Evolutionary conservation across 108 stramenopile genomes (phyloP).

Genomic region (Fragilariopsis cylindrus): DNA sequence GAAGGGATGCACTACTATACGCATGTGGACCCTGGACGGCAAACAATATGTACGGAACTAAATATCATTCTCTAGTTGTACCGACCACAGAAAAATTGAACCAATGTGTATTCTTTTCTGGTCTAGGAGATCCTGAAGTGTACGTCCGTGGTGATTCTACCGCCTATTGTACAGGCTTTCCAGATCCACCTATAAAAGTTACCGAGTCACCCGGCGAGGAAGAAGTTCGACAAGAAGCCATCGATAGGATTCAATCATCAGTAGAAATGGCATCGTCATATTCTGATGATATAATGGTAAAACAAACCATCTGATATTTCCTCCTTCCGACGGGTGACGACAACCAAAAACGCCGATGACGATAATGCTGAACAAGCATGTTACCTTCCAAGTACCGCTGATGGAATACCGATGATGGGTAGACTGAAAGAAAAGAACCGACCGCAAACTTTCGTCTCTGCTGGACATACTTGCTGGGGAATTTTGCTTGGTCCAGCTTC

Average conservation of each 20-base stretch:
- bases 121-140: constrained; percentile 59
- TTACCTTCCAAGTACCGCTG: constrained; percentile 58
- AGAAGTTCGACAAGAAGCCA: constrained; percentile 37
- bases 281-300: constrained; percentile 1
- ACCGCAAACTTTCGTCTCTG: constrained; percentile 56
- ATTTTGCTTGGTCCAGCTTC: constrained; percentile 86
- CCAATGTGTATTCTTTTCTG: constrained; percentile 61
- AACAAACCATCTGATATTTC: constrained; percentile 13
- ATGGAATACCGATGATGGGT: constrained; percentile 86
- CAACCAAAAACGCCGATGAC: not conserved
- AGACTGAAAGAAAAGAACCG: constrained; percentile 31
- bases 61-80: constrained; percentile 55
- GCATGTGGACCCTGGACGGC: constrained; percentile 65
- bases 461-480: constrained; percentile 91
- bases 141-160: constrained; percentile 57
- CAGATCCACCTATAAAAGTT: constrained; percentile 40
- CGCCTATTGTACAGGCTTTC: constrained; percentile 61
- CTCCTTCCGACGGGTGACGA: constrained; percentile 1
- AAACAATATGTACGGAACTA: constrained; percentile 47
- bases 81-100: constrained; percentile 38
- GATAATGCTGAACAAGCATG: constrained; percentile 38
- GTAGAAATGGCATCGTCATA: constrained; percentile 33
- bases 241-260: constrained; percentile 28
- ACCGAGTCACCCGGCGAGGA: constrained; percentile 55
- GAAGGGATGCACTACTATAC: constrained; percentile 43